A percentile compares a stretch with the other conserved stretches of the same genome.
phyloP scores from a whole-genome alignment of 1,139 yeast species.

The Nakaseomyces bracarensis region DNA sequence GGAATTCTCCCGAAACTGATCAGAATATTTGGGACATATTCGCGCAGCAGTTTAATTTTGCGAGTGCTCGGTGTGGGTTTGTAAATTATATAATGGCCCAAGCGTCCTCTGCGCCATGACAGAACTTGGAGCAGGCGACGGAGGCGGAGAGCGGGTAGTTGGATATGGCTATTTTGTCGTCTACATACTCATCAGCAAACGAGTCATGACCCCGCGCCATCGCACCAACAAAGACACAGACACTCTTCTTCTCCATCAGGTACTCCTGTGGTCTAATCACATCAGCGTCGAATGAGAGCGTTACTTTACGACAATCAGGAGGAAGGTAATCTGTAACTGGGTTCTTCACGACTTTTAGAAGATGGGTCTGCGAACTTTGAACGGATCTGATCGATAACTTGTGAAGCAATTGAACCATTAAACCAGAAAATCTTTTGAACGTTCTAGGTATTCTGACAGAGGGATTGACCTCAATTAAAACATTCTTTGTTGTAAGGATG shows the following conservation, averaged over 20 bases:
- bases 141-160: constrained; percentile 95
- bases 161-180: constrained; percentile 91
- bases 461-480: constrained; percentile 90
- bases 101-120: constrained; percentile 98
- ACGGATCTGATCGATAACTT: constrained; percentile 88
- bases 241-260: constrained; percentile 79
- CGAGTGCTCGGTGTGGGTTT: constrained; percentile 3
- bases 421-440: constrained; percentile 91
- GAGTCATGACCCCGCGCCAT: constrained; percentile 98
- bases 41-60: constrained; percentile 8
- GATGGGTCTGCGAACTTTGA: constrained; percentile 77
- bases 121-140: constrained; percentile 94
- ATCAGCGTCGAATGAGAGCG: constrained; percentile 90
- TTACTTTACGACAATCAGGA: constrained; percentile 86
- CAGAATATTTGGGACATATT: no score
- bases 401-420: constrained; percentile 93
- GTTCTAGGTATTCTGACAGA: constrained; percentile 96
- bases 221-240: constrained; percentile 97
- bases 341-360: constrained; percentile 87
- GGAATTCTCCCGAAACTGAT: no score
- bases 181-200: constrained; percentile 94
- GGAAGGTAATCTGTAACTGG: constrained; percentile 97
- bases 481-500: constrained; percentile 92
- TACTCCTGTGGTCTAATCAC: constrained; percentile 84
- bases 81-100: constrained; percentile 62